These are phyloP conservation scores for Physaria fendleri DNA, from an alignment of 345 rosid species.

Conservation along the genomic window DNA sequence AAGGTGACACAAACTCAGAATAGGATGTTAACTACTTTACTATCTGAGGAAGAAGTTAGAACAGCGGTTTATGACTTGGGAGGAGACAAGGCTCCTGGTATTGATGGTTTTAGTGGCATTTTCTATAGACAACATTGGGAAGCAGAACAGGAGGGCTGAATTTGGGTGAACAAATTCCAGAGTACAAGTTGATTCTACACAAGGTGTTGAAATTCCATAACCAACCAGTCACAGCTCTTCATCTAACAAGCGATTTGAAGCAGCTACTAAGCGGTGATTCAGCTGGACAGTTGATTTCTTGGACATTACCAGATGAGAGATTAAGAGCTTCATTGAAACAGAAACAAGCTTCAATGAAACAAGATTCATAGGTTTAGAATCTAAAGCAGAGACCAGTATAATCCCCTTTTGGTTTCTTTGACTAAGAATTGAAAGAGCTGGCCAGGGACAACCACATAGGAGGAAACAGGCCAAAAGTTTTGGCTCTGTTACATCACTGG, in stretches of 20 bases:
- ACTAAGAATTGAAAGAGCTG: slow-evolving; percentile 23
- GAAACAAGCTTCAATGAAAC: slow-evolving; percentile 45
- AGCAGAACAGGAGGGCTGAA: slow-evolving; percentile 39
- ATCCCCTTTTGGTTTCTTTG: slow-evolving; percentile 25
- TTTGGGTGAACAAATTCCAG: slow-evolving; percentile 47
- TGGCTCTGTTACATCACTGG: slow-evolving; percentile 19
- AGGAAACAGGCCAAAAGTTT: slow-evolving; percentile 18
- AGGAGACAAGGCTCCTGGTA: too few species aligned
- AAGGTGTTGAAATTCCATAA: slow-evolving; percentile 72
- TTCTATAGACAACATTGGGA: too few species aligned
- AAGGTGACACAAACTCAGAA: too few species aligned
- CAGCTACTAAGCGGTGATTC: slow-evolving; percentile 86
- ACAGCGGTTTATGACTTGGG: too few species aligned
- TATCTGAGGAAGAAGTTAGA: too few species aligned
- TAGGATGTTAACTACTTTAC: too few species aligned
- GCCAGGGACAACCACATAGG: slow-evolving; percentile 26
- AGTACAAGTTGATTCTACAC: slow-evolving; percentile 65
- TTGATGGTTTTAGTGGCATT: too few species aligned
- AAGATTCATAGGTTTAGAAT: slow-evolving; percentile 18
- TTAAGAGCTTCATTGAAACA: slow-evolving; percentile 44
- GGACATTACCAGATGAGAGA: slow-evolving; percentile 72
- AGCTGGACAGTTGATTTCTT: slow-evolving; percentile 68
- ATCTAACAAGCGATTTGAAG: slow-evolving; percentile 63
- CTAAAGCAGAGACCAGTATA: slow-evolving; percentile 16
- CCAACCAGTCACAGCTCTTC: slow-evolving; percentile 73